phyloP scores from a whole-genome alignment of 257 asterid genomes.

The Salvia splendens region DNA sequence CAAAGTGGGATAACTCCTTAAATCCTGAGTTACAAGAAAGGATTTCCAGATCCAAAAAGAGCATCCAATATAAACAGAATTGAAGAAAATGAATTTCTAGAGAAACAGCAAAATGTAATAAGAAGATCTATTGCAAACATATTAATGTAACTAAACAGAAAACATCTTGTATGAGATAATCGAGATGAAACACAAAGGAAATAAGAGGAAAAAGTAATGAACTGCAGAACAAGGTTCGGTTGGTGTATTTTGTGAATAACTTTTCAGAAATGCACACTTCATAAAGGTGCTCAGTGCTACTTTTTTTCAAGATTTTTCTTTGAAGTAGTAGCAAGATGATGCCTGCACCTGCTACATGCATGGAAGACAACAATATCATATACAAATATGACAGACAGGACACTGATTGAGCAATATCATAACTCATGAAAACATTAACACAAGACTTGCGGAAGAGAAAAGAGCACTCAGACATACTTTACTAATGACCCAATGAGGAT shows the following conservation, averaged over 20 bases:
- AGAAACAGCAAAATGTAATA: not conserved
- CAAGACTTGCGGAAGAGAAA: not conserved
- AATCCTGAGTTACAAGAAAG: not conserved
- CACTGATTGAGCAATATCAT: conserved; percentile 18
- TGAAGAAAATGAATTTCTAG: not conserved
- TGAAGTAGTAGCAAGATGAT: not conserved
- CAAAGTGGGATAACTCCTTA: not conserved
- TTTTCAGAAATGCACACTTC: not conserved
- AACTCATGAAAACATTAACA: not conserved
- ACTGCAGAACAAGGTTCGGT: not conserved
- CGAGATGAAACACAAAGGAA: not conserved
- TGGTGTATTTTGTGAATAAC: not conserved
- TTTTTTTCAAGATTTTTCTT: not conserved
- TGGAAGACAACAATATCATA: not conserved
- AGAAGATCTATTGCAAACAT: not conserved
- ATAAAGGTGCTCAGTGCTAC: not conserved
- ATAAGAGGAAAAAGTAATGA: not conserved
- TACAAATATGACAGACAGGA: not conserved
- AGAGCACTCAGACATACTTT: not conserved
- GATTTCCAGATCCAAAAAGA: not conserved
- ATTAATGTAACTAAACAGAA: not conserved
- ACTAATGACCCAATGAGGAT: not conserved
- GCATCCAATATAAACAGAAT: not conserved
- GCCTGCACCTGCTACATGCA: not conserved
- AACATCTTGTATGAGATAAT: not conserved